phyloP scores from a whole-genome alignment of 805 yeast genomes.

The Candida bentonensis region DNA sequence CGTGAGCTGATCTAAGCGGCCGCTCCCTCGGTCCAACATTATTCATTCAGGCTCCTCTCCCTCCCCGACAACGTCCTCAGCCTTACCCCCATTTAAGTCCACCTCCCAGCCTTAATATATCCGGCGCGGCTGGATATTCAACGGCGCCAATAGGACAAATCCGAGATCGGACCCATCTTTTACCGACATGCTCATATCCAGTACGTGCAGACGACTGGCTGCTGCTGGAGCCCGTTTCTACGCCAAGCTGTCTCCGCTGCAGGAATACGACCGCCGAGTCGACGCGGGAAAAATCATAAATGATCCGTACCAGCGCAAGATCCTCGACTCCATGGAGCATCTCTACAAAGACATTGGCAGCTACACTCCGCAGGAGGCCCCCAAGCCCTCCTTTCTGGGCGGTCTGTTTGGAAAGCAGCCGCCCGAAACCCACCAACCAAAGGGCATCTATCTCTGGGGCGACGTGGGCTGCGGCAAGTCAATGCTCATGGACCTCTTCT shows the following conservation, averaged over 20 bases:
- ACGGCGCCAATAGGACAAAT: too few species aligned
- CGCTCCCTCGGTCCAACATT: too few species aligned
- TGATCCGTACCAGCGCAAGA: constrained; percentile 70
- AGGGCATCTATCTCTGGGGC: constrained; percentile 86
- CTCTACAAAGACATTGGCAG: constrained; percentile 39
- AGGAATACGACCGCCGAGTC: constrained; percentile 23
- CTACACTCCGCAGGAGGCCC: constrained; percentile 39
- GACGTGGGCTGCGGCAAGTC: constrained; percentile 99
- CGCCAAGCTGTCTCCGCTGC: constrained; percentile 14
- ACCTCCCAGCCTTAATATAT: too few species aligned
- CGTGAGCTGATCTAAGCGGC: too few species aligned
- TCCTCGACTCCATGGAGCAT: constrained; percentile 45
- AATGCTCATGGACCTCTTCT: constrained; percentile 94
- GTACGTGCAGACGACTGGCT: too few species aligned
- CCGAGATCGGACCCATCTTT: too few species aligned
- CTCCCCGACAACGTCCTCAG: too few species aligned
- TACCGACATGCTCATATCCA: too few species aligned
- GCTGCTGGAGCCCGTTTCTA: neutral
- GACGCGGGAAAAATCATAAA: constrained; percentile 27
- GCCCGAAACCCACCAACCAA: constrained; percentile 28
- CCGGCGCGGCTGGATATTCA: too few species aligned
- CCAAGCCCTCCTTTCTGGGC: constrained; percentile 28
- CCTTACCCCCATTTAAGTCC: too few species aligned
- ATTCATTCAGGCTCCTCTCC: too few species aligned
- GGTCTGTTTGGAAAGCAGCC: constrained; percentile 20